Evolutionary conservation across 2,329 filamentous ascomycete genomes (phyloP).

Genomic region (Coniochaeta sp.): DNA sequence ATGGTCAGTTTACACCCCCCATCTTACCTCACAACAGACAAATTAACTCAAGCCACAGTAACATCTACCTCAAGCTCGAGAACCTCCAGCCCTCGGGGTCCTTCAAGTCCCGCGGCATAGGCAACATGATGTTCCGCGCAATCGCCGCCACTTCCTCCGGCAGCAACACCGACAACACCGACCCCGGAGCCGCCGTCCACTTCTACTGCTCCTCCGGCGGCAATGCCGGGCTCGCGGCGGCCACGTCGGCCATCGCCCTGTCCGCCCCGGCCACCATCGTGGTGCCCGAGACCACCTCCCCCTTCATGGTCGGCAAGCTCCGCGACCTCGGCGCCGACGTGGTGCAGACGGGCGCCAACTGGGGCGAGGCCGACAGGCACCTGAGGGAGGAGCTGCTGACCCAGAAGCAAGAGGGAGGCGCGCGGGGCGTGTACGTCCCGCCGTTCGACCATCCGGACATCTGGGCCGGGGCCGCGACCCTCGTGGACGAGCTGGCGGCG

Average conservation of each 20-base stretch:
- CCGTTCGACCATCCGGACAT: conserved; percentile 61
- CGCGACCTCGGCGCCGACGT: conserved; percentile 58
- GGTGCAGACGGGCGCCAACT: conserved; percentile 57
- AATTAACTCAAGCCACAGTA: conserved; percentile 30
- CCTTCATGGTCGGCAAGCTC: conserved; percentile 62
- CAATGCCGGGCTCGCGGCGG: conserved; percentile 74
- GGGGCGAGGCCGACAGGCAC: conserved; percentile 62
- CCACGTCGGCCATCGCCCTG: conserved; percentile 59
- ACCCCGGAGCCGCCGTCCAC: conserved; percentile 38
- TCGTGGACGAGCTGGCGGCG: conserved; percentile 39
- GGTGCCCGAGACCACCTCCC: conserved; percentile 57
- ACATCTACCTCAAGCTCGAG: conserved; percentile 77
- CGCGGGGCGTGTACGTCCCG: conserved; percentile 46
- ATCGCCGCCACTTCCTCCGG: conserved; percentile 18
- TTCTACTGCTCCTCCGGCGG: conserved; percentile 72
- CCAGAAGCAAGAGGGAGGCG: conserved; percentile 5
- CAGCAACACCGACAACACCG: conserved; percentile 27
- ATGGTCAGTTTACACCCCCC: conserved; percentile 42
- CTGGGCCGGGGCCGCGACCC: conserved; percentile 55
- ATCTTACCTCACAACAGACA: neutral
- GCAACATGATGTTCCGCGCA: conserved; percentile 57
- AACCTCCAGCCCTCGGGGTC: conserved; percentile 75
- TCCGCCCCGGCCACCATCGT: conserved; percentile 62
- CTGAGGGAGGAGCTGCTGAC: conserved; percentile 48
- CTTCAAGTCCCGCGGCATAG: conserved; percentile 76